Evolutionary conservation across 2,329 filamentous ascomycete genomes (phyloP), one percentile per base, ranked within the genome.

Genomic region (Trichoderma cornu-damae): DNA sequence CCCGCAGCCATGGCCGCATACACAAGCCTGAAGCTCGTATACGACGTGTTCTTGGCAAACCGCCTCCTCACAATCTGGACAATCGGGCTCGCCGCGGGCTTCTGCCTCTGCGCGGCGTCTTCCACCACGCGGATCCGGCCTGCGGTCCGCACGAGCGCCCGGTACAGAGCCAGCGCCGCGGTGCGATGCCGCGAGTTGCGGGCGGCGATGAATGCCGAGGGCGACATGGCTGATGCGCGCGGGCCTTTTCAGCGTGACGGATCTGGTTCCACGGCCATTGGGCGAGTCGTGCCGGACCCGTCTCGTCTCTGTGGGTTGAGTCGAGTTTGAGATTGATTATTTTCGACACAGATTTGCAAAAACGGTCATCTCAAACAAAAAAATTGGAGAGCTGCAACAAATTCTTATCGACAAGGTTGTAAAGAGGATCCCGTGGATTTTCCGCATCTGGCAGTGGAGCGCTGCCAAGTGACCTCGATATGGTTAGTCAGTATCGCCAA

Each of bases 141-240:
- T 59, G 78, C 83, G 71, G 83, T 79, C 61, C 77, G 77, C 52
- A 90, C 73, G 56, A 93, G 81, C 34, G 87, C 84, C 61, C 86
- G 81, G 73, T 87, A 92, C 48, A 93, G 82, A 50, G 88, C 86
- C 61, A 89, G 79, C 67, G 83, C 80, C 66, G 81, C 81, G 65
- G 66, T 68, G 60, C 81, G 76, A 66, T 84, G 81, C 61, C 79
- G 77, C 64, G 78, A 76, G 60, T 74, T 75, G 58, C 73, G 75
- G 60, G 77, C 75, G 30, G 81, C 78, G 42, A 80, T 61, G 58
- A 79, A 78, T 34, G 52, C 62, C 16, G 65, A 62, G 53, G 68
- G 70, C 40, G 61, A 50, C 68, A 72, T 70, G 3, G 3, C 32
- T 48, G 3, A 26, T 50, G 47, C 32, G 11, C 12, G 9, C 14